These are phyloP conservation scores for Metarhizium anisopliae DNA, from an alignment of 2,329 filamentous ascomycete species.

Conservation along the genomic window DNA sequence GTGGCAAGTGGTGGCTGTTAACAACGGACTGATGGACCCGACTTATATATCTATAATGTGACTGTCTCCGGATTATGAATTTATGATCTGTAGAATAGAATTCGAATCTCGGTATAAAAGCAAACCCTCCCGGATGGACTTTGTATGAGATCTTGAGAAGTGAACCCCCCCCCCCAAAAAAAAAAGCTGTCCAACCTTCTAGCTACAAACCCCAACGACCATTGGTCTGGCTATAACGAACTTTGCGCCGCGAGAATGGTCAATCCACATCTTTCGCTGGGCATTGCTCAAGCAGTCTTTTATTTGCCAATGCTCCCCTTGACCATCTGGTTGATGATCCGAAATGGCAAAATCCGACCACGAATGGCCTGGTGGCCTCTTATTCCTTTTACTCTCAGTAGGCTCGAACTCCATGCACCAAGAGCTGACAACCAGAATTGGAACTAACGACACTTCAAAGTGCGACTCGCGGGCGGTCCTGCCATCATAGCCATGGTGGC, in stretches of 20 bases:
- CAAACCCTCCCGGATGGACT: too few species aligned
- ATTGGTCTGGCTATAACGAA: too few species aligned
- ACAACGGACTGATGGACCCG: too few species aligned
- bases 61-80: too few species aligned
- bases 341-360: slow-evolving; percentile 18
- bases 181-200: too few species aligned
- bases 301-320: slow-evolving; percentile 17
- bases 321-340: slow-evolving; percentile 14
- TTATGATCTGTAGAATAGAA: too few species aligned
- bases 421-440: neutral
- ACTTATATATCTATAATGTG: too few species aligned
- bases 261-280: slow-evolving; percentile 14
- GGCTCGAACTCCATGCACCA: neutral
- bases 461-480: slow-evolving; percentile 19
- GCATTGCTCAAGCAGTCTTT: slow-evolving; percentile 17
- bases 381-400: slow-evolving; percentile 16
- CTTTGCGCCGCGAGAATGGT: slow-evolving; percentile 3
- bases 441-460: slow-evolving; percentile 6
- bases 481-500: slow-evolving; percentile 15
- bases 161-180: too few species aligned
- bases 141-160: too few species aligned
- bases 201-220: neutral
- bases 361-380: slow-evolving; percentile 19
- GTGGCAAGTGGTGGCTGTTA: too few species aligned
- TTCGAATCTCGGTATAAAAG: too few species aligned